These are phyloP conservation scores for Borovskyia barvae DNA, from an alignment of 208 protist genomes.

Conservation along the genomic window DNA sequence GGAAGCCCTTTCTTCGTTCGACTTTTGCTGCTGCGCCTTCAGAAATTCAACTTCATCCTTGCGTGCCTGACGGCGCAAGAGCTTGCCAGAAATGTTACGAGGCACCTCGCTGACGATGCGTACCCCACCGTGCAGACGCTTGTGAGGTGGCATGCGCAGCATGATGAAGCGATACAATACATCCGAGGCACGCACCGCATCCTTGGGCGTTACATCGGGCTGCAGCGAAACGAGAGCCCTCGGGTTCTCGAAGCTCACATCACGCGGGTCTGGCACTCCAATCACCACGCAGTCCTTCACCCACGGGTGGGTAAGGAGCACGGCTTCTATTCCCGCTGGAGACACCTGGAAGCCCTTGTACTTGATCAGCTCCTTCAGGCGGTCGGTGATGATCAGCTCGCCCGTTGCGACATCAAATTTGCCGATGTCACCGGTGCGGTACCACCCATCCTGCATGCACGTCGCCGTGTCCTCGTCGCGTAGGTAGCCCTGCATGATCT, in stretches of 20 bases:
- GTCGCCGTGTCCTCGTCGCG: constrained; percentile 42
- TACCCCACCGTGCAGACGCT: constrained; percentile 68
- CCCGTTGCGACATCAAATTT: constrained; percentile 34
- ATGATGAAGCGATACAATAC: constrained; percentile 48
- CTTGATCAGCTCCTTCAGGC: constrained; percentile 92
- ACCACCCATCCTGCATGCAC: constrained; percentile 57
- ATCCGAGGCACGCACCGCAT: constrained; percentile 39
- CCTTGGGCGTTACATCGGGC: constrained; percentile 15
- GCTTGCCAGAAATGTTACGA: constrained; percentile 71
- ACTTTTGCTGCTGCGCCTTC: constrained; percentile 12
- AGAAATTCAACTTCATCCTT: constrained; percentile 29
- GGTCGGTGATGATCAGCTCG: constrained; percentile 53
- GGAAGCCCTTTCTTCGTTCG: neutral
- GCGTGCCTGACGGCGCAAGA: constrained; percentile 62
- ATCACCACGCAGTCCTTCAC: constrained; percentile 75
- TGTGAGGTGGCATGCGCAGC: constrained; percentile 48
- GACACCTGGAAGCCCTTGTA: constrained; percentile 90
- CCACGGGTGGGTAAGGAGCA: constrained; percentile 53
- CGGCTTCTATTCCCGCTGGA: constrained; percentile 72
- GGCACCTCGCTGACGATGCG: constrained; percentile 57
- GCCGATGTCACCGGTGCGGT: constrained; percentile 81
- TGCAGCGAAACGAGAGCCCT: constrained; percentile 69
- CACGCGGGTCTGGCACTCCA: constrained; percentile 40
- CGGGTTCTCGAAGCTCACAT: constrained; percentile 62
- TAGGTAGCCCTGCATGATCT: constrained; percentile 79